Conservation (phyloP, 805 yeast genomes). For the Schwanniomyces sp. region DNA sequence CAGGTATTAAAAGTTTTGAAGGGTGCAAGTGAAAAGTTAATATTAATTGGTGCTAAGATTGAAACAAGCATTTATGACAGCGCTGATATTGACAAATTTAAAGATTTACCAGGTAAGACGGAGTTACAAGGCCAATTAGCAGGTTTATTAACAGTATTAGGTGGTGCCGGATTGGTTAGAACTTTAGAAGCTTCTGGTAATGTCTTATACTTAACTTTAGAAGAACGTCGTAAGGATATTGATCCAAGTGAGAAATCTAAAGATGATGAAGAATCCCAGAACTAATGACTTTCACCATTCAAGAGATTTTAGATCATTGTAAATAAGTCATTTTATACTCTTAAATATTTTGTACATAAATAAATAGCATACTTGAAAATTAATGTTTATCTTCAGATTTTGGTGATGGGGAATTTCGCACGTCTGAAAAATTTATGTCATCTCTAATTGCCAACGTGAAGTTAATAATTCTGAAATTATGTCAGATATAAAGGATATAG, state of each 20-base stretch:
- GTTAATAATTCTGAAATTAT: neutral
- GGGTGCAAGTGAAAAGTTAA: slow-evolving; percentile 66
- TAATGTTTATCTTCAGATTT: neutral
- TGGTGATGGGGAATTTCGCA: neutral
- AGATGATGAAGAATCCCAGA: slow-evolving; percentile 7
- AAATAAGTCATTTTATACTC: neutral
- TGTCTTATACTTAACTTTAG: slow-evolving; percentile 70
- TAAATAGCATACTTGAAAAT: neutral
- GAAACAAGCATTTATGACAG: slow-evolving; percentile 59
- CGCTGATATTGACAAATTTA: slow-evolving; percentile 57
- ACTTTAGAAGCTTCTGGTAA: slow-evolving; percentile 74
- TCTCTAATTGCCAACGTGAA: neutral
- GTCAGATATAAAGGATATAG: slow-evolving; percentile 12
- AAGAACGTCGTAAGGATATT: slow-evolving; percentile 44
- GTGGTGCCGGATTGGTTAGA: slow-evolving; percentile 87
- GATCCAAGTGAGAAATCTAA: slow-evolving; percentile 15
- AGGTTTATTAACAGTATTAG: slow-evolving; percentile 76
- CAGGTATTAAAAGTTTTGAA: slow-evolving; percentile 61
- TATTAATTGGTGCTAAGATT: slow-evolving; percentile 82
- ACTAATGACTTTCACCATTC: neutral
- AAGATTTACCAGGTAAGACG: slow-evolving; percentile 68
- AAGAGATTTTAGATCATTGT: neutral
- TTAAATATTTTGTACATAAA: neutral
- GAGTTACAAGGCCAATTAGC: slow-evolving; percentile 79
- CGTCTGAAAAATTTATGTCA: slow-evolving; percentile 1